Percentiles rank a stretch among this genome's conserved stretches.
These are phyloP conservation scores for Marasmius oreades DNA, from an alignment of 1,284 basidiomycete species.

Conservation along the genomic window DNA sequence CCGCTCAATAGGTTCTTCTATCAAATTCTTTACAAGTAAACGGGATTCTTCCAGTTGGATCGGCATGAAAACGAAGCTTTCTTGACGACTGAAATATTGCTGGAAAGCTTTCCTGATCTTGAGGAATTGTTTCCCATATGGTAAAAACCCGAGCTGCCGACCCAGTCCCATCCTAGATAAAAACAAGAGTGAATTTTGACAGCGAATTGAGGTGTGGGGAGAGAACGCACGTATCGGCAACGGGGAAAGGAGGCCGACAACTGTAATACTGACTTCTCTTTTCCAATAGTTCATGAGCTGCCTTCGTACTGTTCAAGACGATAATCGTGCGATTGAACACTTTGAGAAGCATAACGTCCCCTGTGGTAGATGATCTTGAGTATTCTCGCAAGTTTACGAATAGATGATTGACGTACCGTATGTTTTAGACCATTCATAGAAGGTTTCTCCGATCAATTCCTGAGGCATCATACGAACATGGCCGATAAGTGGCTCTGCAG, in stretches of 20 bases:
- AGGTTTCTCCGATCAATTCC: conserved; percentile 10
- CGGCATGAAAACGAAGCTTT: conserved; percentile 14
- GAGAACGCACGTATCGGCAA: conserved; percentile 10
- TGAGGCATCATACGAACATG: conserved; percentile 14
- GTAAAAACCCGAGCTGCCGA: conserved; percentile 13
- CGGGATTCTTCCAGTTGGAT: conserved; percentile 17
- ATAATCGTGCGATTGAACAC: conserved; percentile 9
- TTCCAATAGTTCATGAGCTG: conserved; percentile 15
- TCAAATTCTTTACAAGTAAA: conserved; percentile 15
- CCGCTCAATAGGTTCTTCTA: conserved; percentile 1
- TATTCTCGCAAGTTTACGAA: not conserved
- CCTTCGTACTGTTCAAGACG: conserved; percentile 11
- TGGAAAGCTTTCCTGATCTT: conserved; percentile 19
- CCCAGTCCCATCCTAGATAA: conserved; percentile 21
- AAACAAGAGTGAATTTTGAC: not conserved
- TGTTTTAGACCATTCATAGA: conserved; percentile 17
- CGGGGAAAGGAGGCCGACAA: conserved; percentile 8
- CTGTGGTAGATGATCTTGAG: not conserved
- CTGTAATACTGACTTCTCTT: conserved; percentile 16
- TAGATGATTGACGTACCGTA: conserved; percentile 13
- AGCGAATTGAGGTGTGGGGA: not conserved
- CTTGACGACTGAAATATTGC: conserved; percentile 14
- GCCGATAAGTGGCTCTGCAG: conserved; percentile 16
- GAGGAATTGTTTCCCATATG: conserved; percentile 19
- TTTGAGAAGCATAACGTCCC: conserved; percentile 14